Conservation (phyloP, 148 eudicot genomes). For the Chenopodium album region DNA sequence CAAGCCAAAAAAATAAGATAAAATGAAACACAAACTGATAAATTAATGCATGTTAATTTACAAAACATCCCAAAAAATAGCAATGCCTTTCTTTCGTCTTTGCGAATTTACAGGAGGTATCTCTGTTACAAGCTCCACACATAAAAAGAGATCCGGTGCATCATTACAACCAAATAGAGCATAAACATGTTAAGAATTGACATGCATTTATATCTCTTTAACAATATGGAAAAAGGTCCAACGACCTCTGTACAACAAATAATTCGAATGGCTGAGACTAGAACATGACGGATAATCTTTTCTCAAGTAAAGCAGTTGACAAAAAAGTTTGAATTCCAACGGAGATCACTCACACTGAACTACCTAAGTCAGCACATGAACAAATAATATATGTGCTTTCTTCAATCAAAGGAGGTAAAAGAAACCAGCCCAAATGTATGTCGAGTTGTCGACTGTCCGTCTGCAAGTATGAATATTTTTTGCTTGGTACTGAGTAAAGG, state of each 20-base stretch:
- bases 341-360: slow-evolving; percentile 7
- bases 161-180: slow-evolving; percentile 5
- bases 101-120: not conserved
- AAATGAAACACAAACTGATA: not conserved
- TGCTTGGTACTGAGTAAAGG: not conserved
- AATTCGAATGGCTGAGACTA: slow-evolving; percentile 14
- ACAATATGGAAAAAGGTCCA: slow-evolving; percentile 15
- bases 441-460: not conserved
- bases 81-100: not conserved
- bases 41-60: not conserved
- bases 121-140: not conserved
- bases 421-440: not conserved
- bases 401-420: slow-evolving; percentile 16
- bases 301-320: slow-evolving; percentile 1
- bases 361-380: slow-evolving; percentile 18
- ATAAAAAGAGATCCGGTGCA: not conserved
- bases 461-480: not conserved
- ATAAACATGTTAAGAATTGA: not conserved
- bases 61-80: not conserved
- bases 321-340: not conserved
- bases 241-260: slow-evolving; percentile 30
- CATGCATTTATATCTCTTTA: not conserved
- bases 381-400: slow-evolving; percentile 24
- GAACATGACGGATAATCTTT: not conserved
- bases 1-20: not conserved